These are phyloP conservation scores for Deuterostichococcus epilithicus DNA, from an alignment of 139 green algal species.

Conservation along the genomic window DNA sequence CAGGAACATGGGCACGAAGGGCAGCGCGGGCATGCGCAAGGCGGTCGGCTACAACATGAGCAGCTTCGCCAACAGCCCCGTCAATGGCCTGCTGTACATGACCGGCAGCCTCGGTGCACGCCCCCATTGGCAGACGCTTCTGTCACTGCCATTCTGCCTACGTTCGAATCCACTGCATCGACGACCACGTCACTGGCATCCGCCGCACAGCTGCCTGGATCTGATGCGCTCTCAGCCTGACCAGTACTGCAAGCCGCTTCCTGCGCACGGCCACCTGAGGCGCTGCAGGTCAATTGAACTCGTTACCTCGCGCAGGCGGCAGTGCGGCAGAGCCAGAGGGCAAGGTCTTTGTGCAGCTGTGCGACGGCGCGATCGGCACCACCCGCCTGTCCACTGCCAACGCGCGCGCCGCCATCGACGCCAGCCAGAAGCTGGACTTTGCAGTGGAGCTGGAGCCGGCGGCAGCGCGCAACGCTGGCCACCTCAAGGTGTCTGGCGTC, in stretches of 20 bases:
- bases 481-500: constrained; percentile 41
- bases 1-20: not conserved
- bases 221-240: too few relatives aligned
- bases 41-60: not conserved
- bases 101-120: constrained; percentile 48
- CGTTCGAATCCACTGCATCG: too few relatives aligned
- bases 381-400: constrained; percentile 54
- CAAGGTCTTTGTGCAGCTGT: constrained; percentile 59
- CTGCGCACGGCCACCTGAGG: too few relatives aligned
- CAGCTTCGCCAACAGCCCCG: constrained; percentile 30
- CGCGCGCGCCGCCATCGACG: constrained; percentile 42
- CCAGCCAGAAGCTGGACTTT: constrained; percentile 42
- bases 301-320: constrained; percentile 1
- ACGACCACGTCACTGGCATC: too few relatives aligned
- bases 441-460: constrained; percentile 9
- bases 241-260: too few relatives aligned
- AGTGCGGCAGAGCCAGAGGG: constrained; percentile 31
- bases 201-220: too few relatives aligned
- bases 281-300: too few relatives aligned
- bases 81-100: constrained; percentile 79
- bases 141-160: too few relatives aligned
- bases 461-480: constrained; percentile 20
- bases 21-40: not conserved
- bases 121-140: too few relatives aligned
- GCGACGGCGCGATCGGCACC: constrained; percentile 64